phyloP scores from a whole-genome alignment of 2,329 filamentous ascomycete species.

The Hyphodiscus sp. region DNA sequence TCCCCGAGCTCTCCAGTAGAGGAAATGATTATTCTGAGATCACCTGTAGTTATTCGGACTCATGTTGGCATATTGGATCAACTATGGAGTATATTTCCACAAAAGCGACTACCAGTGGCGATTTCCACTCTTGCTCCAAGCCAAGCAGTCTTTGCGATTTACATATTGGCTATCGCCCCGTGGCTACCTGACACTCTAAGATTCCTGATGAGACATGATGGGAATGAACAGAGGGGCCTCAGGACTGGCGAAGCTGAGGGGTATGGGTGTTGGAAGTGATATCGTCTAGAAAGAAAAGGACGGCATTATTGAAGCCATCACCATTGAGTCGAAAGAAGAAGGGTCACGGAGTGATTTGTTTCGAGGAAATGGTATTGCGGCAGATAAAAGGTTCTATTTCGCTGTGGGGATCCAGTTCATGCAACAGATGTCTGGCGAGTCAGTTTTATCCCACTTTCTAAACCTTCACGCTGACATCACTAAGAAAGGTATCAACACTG shows the following conservation, averaged over 20 bases:
- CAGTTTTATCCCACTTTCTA: no score
- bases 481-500: slow-evolving; percentile 36
- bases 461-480: no score
- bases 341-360: not conserved
- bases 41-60: slow-evolving; percentile 48
- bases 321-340: slow-evolving; percentile 28
- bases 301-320: slow-evolving; percentile 15
- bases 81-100: slow-evolving; percentile 60
- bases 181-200: slow-evolving; percentile 91
- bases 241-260: slow-evolving; percentile 49
- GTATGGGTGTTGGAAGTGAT: not conserved
- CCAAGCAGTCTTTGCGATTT: slow-evolving; percentile 73
- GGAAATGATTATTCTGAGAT: no score
- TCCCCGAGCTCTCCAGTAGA: no score
- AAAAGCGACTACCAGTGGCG: slow-evolving; percentile 86
- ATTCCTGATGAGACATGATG: slow-evolving; percentile 91
- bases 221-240: slow-evolving; percentile 90
- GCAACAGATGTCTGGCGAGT: slow-evolving; percentile 37
- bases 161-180: slow-evolving; percentile 75
- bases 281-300: slow-evolving; percentile 5
- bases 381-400: slow-evolving; percentile 43
- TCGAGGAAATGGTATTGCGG: slow-evolving; percentile 41
- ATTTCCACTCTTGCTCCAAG: slow-evolving; percentile 77
- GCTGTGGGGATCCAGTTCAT: slow-evolving; percentile 41
- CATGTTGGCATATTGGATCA: slow-evolving; percentile 91